Evolutionary conservation across 805 yeast genomes (phyloP).

Genomic region (Brettanomyces sp.): DNA sequence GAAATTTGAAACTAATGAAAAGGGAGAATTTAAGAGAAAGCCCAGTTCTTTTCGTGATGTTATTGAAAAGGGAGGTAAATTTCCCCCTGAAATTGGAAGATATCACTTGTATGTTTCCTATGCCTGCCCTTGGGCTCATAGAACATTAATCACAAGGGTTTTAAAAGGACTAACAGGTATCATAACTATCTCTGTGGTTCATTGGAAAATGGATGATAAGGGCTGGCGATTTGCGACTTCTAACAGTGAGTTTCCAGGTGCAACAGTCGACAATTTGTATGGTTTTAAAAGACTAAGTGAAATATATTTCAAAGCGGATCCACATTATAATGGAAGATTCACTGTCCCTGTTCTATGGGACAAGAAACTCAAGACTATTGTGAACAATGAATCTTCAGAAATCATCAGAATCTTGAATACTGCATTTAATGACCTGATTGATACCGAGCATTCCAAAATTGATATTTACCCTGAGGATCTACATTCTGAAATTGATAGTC

Average conservation of each 20-base stretch:
- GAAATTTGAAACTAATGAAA: conserved; percentile 28
- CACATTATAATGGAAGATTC: conserved; percentile 70
- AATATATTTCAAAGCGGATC: conserved; percentile 65
- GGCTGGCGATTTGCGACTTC: conserved; percentile 78
- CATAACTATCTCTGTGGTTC: conserved; percentile 69
- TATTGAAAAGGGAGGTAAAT: conserved; percentile 47
- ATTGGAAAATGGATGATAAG: conserved; percentile 78
- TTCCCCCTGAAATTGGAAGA: conserved; percentile 69
- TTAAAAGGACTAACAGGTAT: conserved; percentile 64
- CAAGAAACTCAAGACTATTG: conserved; percentile 70
- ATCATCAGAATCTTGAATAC: conserved; percentile 76
- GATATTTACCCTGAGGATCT: conserved; percentile 56
- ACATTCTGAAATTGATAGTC: conserved; percentile 54
- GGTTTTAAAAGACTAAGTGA: conserved; percentile 54
- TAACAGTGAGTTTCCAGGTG: conserved; percentile 24
- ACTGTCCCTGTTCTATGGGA: conserved; percentile 96
- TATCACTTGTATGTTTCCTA: conserved; percentile 80
- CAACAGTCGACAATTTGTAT: conserved; percentile 53
- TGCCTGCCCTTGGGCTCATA: conserved; percentile 97
- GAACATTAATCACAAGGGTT: conserved; percentile 63
- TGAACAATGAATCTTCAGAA: conserved; percentile 85
- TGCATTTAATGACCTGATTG: conserved; percentile 56
- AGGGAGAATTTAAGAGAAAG: conserved; percentile 50
- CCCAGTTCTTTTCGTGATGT: conserved; percentile 48
- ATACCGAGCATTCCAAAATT: conserved; percentile 36